A percentile compares a stretch with the other conserved stretches of the same genome.
These are phyloP conservation scores for Rhynchosporium agropyri DNA, from an alignment of 2,329 filamentous ascomycete species.

Conservation along the genomic window DNA sequence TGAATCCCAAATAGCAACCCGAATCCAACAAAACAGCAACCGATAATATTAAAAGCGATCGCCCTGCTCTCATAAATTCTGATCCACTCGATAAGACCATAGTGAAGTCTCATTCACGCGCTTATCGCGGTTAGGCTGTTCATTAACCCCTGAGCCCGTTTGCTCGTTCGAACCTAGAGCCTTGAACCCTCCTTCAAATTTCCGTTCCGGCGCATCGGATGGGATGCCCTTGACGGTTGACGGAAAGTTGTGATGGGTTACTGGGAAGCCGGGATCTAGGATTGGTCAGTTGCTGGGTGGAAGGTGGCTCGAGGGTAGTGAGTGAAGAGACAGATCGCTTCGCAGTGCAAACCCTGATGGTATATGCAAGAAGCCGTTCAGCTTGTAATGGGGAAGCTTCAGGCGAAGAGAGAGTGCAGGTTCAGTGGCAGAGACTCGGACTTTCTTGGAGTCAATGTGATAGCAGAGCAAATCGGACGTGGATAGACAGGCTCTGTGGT, in stretches of 20 bases:
- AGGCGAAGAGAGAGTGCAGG: neutral
- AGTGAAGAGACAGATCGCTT: slow-evolving; percentile 11
- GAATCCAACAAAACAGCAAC: too few species aligned
- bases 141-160: neutral
- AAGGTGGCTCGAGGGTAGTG: neutral
- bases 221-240: slow-evolving; percentile 9
- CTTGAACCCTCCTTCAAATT: slow-evolving; percentile 11
- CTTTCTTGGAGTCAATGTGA: neutral
- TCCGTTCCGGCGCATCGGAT: slow-evolving; percentile 10
- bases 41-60: too few species aligned
- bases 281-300: neutral
- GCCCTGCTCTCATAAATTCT: too few species aligned
- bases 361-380: slow-evolving; percentile 4
- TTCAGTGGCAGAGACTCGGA: neutral
- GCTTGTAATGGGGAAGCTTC: slow-evolving; percentile 2
- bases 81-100: too few species aligned
- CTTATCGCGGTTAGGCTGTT: slow-evolving; percentile 4
- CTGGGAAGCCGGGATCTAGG: slow-evolving; percentile 9
- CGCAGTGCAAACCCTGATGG: slow-evolving; percentile 1
- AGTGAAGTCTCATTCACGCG: neutral
- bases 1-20: too few species aligned
- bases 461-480: neutral
- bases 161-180: neutral
- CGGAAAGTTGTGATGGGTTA: neutral
- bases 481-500: neutral